Conservation (phyloP, 179 eudicot genomes). For the Corrigiola litoralis region DNA sequence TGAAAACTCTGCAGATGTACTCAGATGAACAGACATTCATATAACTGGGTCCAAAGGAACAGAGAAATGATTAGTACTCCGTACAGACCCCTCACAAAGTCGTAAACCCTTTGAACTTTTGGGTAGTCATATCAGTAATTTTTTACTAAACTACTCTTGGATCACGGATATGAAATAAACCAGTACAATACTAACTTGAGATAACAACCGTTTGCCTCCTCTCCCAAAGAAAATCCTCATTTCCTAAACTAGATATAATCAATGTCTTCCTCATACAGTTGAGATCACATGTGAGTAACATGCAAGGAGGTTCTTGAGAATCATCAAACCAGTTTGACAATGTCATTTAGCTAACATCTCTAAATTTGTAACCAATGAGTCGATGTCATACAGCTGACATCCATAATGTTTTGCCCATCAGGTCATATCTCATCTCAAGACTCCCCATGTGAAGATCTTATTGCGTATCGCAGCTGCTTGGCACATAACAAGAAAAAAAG, state of each 20-base stretch:
- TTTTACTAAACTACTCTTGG: neutral
- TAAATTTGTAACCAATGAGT: conserved; percentile 10
- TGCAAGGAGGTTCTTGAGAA: conserved; percentile 3
- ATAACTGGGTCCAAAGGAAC: conserved; percentile 3
- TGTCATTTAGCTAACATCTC: conserved; percentile 18
- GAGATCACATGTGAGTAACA: conserved; percentile 18
- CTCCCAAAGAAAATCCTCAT: neutral
- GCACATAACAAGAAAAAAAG: neutral
- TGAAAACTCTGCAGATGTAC: neutral
- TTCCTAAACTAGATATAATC: neutral
- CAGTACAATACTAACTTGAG: neutral
- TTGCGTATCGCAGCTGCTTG: conserved; percentile 14
- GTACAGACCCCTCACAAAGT: neutral
- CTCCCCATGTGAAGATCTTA: conserved; percentile 23
- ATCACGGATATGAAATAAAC: neutral
- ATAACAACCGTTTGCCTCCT: conserved; percentile 2
- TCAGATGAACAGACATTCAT: neutral
- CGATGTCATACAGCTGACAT: conserved; percentile 24
- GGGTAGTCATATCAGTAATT: neutral
- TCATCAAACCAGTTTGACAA: conserved; percentile 14
- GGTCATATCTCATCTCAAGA: conserved; percentile 14
- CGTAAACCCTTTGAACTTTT: neutral
- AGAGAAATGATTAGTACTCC: too few relatives aligned
- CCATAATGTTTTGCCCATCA: conserved; percentile 19
- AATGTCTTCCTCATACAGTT: conserved; percentile 10